Evolutionary conservation across 2,329 filamentous ascomycete genomes (phyloP), one percentile per base, ranked within the genome.

Genomic region (Colletotrichum tropicicola): DNA sequence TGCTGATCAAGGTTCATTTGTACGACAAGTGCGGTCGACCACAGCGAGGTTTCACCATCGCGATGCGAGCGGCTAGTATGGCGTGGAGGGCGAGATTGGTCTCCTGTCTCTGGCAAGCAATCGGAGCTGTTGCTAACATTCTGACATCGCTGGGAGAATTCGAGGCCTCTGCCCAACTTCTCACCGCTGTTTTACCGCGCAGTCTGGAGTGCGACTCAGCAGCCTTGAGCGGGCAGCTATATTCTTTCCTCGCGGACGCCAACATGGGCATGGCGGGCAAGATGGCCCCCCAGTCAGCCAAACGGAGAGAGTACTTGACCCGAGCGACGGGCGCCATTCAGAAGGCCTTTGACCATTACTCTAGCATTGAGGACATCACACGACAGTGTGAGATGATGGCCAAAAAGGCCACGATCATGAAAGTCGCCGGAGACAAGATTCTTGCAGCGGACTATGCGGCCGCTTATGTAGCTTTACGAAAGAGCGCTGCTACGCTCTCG

Each of bases 391-490:
- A 94, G 76, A 89, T 92, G 82, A 86, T 94, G 79, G 90, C 91
- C 19, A 96, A 96, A 82, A 94, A 93, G 78, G 91, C 92, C 4
- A 89, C 89, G 53, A 85, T 97, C 53, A 91, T 92, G 82, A 89
- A 90, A 75, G 80, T 91, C 48, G 83, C 87, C 7, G 92, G 90
- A 1, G 91, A 94, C 70, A 76, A 83, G 68, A 82, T 81, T 17
- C 71, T 89, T 67, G 88, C 90, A 1, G 90, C 91, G 70, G 88
- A 91, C 67, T 90, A 85, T 70, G 89, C 90, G 2, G 87, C 88
- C 3, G 86, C 85, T 68, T 92, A 91, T 74, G 74, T 91, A 43
- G 85, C 86, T 68, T 70, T 92, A 52, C 82, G 83, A 70, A 83
- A 79, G 23, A 63, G 61, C 28, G 60, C 67, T 6, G 65, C 67